Evolutionary conservation across 1,284 basidiomycete genomes (phyloP), one percentile per base, ranked within the genome.

Genomic region (Ganoderma meredithae): DNA sequence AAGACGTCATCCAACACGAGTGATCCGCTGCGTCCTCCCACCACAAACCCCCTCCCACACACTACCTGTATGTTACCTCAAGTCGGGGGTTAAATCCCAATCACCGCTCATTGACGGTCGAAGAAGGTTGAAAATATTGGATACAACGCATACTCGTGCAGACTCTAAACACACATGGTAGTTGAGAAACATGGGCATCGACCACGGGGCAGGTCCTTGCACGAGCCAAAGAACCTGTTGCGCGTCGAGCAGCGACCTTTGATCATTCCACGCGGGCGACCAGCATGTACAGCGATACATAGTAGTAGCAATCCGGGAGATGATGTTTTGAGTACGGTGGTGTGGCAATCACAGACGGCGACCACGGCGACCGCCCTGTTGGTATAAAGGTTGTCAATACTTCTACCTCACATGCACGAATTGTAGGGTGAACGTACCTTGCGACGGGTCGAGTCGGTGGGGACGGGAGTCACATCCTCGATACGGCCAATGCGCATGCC

Each of bases 401-500:
- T 56, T 62, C n/a, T 5, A 4, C 60, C 44, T 40, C 58, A 44
- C 52, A 17, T 1, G 52, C 49, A 15, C 47, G 58, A 39, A 63
- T 52, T 0, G 43, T 60, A 3, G 4, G 1, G 13, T 47, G 41
- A 52, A 79, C 83, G 71, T 69, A 94, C 93, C 92, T 97, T 99
- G 86, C 96, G 91, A 80, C 97, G 91, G 77, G 97, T 99, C 74
- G 93, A 96, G 84, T 99, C 98, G 71, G 97, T 97, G 71, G 97
- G 97, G 74, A 97, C 90, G 76, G 97, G 97, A 68, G 97, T 99
- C 70, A 99, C 97, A 75, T 95, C 94, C 86, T 97, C 97, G 77
- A 99, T 99, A 76, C 97, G 90, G 72, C 97, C 98, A 77, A 99
- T 99, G 77, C 95, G 88, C 96, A 99, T 98, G 68, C 98, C 97